These are phyloP conservation scores for Nakazawaea wickerhamii DNA, from an alignment of 805 yeast genomes.

Conservation along the genomic window DNA sequence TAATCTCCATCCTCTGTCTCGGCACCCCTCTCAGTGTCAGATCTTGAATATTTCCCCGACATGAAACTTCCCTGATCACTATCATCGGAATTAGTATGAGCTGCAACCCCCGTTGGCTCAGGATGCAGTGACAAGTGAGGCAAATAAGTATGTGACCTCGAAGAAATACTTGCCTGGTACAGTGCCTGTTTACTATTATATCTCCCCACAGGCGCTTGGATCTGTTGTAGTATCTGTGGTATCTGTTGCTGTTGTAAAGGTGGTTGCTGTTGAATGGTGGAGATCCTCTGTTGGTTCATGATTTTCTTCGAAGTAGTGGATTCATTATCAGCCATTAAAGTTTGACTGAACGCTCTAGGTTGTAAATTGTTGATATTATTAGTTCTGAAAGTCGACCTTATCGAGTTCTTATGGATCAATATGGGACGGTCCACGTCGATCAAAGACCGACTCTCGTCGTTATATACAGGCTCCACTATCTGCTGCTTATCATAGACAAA, in stretches of 20 bases:
- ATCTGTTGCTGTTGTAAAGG: not conserved
- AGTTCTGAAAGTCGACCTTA: not conserved
- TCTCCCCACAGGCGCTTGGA: not conserved
- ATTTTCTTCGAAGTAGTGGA: conserved; percentile 8
- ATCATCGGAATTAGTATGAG: conserved; percentile 1
- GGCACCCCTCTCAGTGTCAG: not conserved
- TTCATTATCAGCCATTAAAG: conserved; percentile 11
- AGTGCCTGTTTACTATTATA: not conserved
- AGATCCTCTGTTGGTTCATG: conserved; percentile 2
- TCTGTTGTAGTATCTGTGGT: too few species aligned
- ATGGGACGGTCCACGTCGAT: conserved; percentile 7
- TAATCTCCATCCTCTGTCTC: conserved; percentile 2
- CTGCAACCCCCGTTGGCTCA: not conserved
- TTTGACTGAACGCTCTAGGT: conserved; percentile 12
- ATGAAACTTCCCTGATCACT: conserved; percentile 6
- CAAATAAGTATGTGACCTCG: not conserved
- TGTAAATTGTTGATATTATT: conserved; percentile 2
- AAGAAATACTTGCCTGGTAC: conserved; percentile 1
- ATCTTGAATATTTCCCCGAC: not conserved
- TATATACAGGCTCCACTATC: not conserved
- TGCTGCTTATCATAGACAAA: conserved; percentile 10
- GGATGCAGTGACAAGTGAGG: not conserved
- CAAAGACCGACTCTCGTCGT: not conserved
- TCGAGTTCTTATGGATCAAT: conserved; percentile 13
- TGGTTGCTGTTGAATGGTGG: conserved; percentile 1